phyloP scores from a whole-genome alignment of 805 yeast species.

The Sugiyamaella chiloensis region DNA sequence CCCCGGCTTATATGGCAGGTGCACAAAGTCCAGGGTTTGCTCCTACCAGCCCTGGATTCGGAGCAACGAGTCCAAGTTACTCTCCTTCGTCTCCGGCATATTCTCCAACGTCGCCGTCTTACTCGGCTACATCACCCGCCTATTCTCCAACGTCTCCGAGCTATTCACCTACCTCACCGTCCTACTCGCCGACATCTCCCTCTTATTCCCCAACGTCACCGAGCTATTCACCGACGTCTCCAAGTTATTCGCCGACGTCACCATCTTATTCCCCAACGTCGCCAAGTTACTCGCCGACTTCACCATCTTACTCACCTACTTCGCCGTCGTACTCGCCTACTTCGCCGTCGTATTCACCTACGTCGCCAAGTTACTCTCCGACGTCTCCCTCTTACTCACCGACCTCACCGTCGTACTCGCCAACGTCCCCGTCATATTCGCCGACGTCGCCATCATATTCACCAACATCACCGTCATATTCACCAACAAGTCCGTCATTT shows the following conservation, averaged over 20 bases:
- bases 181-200: constrained; percentile 70
- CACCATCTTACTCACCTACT: constrained; percentile 64
- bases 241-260: constrained; percentile 74
- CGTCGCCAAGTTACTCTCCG: constrained; percentile 62
- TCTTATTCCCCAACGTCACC: constrained; percentile 72
- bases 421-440: constrained; percentile 58
- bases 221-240: constrained; percentile 62
- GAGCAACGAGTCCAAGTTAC: constrained; percentile 66
- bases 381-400: constrained; percentile 68
- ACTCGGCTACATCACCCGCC: constrained; percentile 77
- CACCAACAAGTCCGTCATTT: constrained; percentile 74
- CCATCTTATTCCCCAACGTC: constrained; percentile 62
- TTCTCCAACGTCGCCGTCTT: constrained; percentile 75
- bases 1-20: constrained; percentile 43
- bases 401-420: constrained; percentile 55
- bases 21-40: constrained; percentile 64
- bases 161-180: constrained; percentile 62
- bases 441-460: constrained; percentile 34
- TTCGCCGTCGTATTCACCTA: constrained; percentile 68
- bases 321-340: constrained; percentile 68
- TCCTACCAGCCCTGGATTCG: constrained; percentile 64
- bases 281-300: constrained; percentile 71
- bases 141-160: constrained; percentile 77
- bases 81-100: constrained; percentile 70
- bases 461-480: constrained; percentile 36